Evolutionary conservation across 768 basidiomycete genomes (phyloP).

Genomic region (Lentinula edodes): DNA sequence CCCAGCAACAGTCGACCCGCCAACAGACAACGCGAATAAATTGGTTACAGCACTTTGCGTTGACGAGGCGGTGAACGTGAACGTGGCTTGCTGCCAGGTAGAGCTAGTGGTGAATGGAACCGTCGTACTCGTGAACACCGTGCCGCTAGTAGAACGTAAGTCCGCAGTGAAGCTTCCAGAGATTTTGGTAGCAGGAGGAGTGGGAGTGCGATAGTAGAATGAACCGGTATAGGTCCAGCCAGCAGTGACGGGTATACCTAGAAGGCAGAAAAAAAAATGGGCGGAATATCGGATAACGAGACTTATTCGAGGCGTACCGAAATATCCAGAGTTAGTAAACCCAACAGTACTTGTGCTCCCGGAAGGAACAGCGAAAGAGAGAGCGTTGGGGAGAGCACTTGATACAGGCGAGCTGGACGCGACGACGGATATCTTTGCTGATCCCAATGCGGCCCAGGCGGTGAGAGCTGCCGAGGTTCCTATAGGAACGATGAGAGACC

Average conservation of each 20-base stretch:
- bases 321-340: slow-evolving; percentile 54
- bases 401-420: slow-evolving; percentile 49
- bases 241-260: slow-evolving; percentile 51
- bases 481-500: slow-evolving; percentile 11
- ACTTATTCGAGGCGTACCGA: slow-evolving; percentile 28
- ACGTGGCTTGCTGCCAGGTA: neutral
- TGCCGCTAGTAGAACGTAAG: neutral
- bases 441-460: slow-evolving; percentile 47
- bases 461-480: slow-evolving; percentile 43
- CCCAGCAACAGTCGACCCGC: slow-evolving; percentile 33
- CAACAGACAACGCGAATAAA: slow-evolving; percentile 46
- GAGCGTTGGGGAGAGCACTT: slow-evolving; percentile 54
- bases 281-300: neutral
- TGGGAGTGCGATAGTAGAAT: slow-evolving; percentile 53
- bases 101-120: slow-evolving; percentile 1
- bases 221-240: slow-evolving; percentile 53
- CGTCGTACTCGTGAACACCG: neutral
- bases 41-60: slow-evolving; percentile 32
- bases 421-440: slow-evolving; percentile 41
- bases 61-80: slow-evolving; percentile 22
- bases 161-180: slow-evolving; percentile 1
- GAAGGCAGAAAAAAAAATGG: neutral
- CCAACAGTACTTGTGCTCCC: slow-evolving; percentile 37
- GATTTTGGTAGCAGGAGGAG: slow-evolving; percentile 18
- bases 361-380: slow-evolving; percentile 43